These are phyloP conservation scores for Epichloe sp. DNA, from an alignment of 2,329 filamentous ascomycete genomes.

Conservation along the genomic window DNA sequence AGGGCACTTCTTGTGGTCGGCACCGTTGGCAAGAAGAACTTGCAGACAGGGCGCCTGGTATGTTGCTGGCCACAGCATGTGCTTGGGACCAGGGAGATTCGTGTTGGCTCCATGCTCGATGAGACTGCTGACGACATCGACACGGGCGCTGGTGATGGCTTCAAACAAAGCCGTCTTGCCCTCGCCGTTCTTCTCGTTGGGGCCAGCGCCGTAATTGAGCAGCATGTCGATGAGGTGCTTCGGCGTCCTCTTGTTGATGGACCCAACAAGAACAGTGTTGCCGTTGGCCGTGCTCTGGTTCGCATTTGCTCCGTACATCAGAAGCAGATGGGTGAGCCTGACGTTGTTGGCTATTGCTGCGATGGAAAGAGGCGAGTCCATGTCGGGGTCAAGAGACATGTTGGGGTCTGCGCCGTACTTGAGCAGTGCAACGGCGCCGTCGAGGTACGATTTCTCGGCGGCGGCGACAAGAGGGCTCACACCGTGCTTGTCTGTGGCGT, in stretches of 20 bases:
- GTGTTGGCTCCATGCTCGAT: slow-evolving; percentile 48
- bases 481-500: slow-evolving; percentile 33
- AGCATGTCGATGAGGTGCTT: slow-evolving; percentile 43
- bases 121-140: slow-evolving; percentile 39
- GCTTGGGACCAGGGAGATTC: slow-evolving; percentile 56
- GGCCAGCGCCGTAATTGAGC: slow-evolving; percentile 44
- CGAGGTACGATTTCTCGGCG: slow-evolving; percentile 39
- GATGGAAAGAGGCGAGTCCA: slow-evolving; percentile 41
- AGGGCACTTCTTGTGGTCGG: slow-evolving; percentile 44
- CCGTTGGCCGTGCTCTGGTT: slow-evolving; percentile 40
- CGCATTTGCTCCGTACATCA: slow-evolving; percentile 48
- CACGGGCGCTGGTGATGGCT: slow-evolving; percentile 41
- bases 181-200: slow-evolving; percentile 45
- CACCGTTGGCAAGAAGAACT: slow-evolving; percentile 44
- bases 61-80: slow-evolving; percentile 53
- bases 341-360: slow-evolving; percentile 38
- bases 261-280: slow-evolving; percentile 46
- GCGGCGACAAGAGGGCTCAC: slow-evolving; percentile 37
- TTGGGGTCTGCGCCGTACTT: slow-evolving; percentile 53
- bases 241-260: slow-evolving; percentile 46
- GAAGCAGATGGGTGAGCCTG: slow-evolving; percentile 43
- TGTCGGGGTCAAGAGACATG: slow-evolving; percentile 32
- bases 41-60: slow-evolving; percentile 45
- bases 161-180: slow-evolving; percentile 52
- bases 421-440: slow-evolving; percentile 44